These are phyloP conservation scores for Macrotyloma uniflorum DNA, from an alignment of 306 rosid genomes.

Conservation along the genomic window DNA sequence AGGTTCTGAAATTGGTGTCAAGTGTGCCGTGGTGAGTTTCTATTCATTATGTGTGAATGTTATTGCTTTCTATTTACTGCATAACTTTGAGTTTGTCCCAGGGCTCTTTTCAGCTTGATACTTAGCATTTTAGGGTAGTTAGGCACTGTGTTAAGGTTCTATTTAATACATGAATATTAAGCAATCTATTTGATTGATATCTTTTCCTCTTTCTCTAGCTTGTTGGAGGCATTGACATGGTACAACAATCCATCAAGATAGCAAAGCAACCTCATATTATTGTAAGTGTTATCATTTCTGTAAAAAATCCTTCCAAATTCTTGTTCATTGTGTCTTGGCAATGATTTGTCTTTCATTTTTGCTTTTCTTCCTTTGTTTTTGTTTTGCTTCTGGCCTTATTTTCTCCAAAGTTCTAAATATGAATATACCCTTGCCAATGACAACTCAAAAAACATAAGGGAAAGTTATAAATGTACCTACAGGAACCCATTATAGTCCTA, in stretches of 20 bases:
- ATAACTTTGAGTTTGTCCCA: conserved; percentile 7
- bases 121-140: conserved; percentile 19
- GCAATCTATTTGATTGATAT: conserved; percentile 17
- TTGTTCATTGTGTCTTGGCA: not conserved
- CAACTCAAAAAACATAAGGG: not conserved
- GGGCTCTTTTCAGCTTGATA: not conserved
- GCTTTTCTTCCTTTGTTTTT: not conserved
- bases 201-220: conserved; percentile 56
- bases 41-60: not conserved
- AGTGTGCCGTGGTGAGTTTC: conserved; percentile 85
- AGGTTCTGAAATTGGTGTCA: conserved; percentile 75
- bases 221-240: conserved; percentile 87
- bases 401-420: not conserved
- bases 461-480: not conserved
- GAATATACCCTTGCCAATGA: not conserved
- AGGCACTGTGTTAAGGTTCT: not conserved
- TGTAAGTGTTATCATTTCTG: conserved; percentile 55
- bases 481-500: not conserved
- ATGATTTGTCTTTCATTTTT: not conserved
- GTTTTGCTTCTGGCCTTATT: not conserved
- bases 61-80: conserved; percentile 6
- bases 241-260: conserved; percentile 63
- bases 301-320: conserved; percentile 17
- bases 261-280: conserved; percentile 87
- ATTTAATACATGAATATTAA: not conserved